Evolutionary conservation across 1,139 yeast genomes (phyloP), one percentile per base, ranked within the genome.

Genomic region (Lodderomyces margitis): DNA sequence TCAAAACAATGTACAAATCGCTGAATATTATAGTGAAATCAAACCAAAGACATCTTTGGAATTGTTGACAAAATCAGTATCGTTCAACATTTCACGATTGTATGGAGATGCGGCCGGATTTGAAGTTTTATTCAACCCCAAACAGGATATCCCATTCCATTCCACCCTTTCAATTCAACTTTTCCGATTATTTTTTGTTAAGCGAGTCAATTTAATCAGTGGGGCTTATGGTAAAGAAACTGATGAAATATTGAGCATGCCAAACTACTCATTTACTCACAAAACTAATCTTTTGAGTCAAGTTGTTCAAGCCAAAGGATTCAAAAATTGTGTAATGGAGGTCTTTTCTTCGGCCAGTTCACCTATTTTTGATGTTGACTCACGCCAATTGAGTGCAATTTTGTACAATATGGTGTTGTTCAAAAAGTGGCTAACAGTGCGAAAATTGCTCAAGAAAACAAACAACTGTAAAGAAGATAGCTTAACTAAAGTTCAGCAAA

Each of bases 61-160:
- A 30, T 47, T 58, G 36, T 49, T 47, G 16, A 59, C 60, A 41
- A 70, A 64, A 48, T 68, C 66, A 2, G 53, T 54, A 6, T 61
- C 68, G 2, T 51, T 69, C 32, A 68, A 66, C 48, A 49, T 65
- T 16, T 55, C 63, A 14, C 61, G 67, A 42, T 46, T 76, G 21
- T 50, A 57, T 19, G 51, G 58, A 10, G 60, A 58, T 34, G 64
- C 75, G 9, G 80, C 88, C 1, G 91, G 89, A 0, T 83, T 70
- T 55, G 83, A 81, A 43, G 66, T 81, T 3, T 54, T 73, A 14
- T 83, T 78, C 53, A 66, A 69, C 28, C 67, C 74, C 9, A 56
- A 48, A 5, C 39, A 59, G 2, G 88, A 83, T 48, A 58, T 58
- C 12, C 89, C 89, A 1, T 58, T 78, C 36, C 80, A 79, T 45